phyloP scores from a whole-genome alignment of 139 green algal species.

The Pseudopediastrum boryanum region DNA sequence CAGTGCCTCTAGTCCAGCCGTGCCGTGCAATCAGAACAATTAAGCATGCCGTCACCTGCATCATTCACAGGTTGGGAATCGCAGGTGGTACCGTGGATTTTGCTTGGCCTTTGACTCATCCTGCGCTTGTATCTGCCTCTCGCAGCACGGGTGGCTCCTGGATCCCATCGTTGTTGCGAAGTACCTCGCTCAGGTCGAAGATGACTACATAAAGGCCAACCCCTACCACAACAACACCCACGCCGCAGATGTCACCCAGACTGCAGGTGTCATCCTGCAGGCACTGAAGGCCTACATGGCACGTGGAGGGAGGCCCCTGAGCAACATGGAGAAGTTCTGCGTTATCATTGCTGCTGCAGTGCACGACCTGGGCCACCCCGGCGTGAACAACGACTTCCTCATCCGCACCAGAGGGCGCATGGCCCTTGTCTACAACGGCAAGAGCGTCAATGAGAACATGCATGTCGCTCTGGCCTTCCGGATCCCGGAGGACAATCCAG shows the following conservation, averaged over 20 bases:
- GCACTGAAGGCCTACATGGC: neutral
- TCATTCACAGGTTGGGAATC: neutral
- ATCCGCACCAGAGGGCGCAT: too few relatives aligned
- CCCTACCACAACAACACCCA: slow-evolving; percentile 77
- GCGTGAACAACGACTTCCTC: slow-evolving; percentile 75
- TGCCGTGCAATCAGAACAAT: neutral
- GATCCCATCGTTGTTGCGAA: slow-evolving; percentile 52
- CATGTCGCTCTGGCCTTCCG: slow-evolving; percentile 59
- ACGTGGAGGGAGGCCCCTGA: too few relatives aligned
- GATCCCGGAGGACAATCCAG: slow-evolving; percentile 40
- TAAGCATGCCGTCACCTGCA: neutral
- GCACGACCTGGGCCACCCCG: slow-evolving; percentile 68
- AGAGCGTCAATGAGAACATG: slow-evolving; percentile 65
- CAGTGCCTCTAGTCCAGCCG: neutral
- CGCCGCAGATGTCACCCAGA: slow-evolving; percentile 72
- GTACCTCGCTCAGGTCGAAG: slow-evolving; percentile 54
- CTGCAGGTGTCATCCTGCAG: slow-evolving; percentile 55
- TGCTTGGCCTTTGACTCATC: neutral
- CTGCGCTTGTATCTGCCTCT: too few relatives aligned
- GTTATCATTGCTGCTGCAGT: slow-evolving; percentile 65
- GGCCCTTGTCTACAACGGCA: slow-evolving; percentile 67
- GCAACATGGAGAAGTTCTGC: slow-evolving; percentile 61
- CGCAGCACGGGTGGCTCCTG: slow-evolving; percentile 64
- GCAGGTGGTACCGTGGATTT: neutral
- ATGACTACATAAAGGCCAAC: slow-evolving; percentile 56